Conservation (phyloP, 1,284 basidiomycete genomes). For the Irpex sp. region DNA sequence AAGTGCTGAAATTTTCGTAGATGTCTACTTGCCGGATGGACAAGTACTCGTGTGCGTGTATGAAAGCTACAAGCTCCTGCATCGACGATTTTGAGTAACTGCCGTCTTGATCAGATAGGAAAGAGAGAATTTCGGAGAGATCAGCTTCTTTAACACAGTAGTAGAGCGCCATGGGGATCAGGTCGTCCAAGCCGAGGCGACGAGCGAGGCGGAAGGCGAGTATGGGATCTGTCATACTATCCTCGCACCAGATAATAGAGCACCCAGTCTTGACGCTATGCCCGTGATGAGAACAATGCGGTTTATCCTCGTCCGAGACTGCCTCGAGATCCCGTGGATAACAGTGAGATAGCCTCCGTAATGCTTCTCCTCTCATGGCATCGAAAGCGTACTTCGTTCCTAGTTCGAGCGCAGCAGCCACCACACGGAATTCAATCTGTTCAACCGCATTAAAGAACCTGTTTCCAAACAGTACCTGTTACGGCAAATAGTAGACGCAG, state of each 20-base stretch:
- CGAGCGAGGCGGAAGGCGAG: constrained; percentile 12
- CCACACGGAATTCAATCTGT: not conserved
- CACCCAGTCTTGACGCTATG: too few species aligned
- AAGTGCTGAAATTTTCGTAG: too few species aligned
- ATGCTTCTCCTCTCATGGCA: not conserved
- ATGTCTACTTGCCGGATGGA: too few species aligned
- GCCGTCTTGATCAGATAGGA: too few species aligned
- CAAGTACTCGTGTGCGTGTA: too few species aligned
- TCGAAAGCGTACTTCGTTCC: not conserved
- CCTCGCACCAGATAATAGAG: too few species aligned
- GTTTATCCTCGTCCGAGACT: not conserved
- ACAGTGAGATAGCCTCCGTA: not conserved
- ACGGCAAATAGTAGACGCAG: too few species aligned
- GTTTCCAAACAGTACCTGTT: too few species aligned
- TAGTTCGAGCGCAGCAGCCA: not conserved
- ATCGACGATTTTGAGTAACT: too few species aligned
- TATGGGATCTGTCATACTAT: too few species aligned
- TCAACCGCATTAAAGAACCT: not conserved
- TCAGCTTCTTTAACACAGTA: not conserved
- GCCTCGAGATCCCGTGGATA: not conserved
- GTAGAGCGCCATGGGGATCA: constrained; percentile 13
- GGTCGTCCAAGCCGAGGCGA: not conserved
- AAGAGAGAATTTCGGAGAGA: not conserved
- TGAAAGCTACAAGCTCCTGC: too few species aligned
- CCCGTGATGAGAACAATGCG: too few species aligned